Conservation (phyloP, 2,329 filamentous ascomycete genomes). For the Colletotrichum siamense region DNA sequence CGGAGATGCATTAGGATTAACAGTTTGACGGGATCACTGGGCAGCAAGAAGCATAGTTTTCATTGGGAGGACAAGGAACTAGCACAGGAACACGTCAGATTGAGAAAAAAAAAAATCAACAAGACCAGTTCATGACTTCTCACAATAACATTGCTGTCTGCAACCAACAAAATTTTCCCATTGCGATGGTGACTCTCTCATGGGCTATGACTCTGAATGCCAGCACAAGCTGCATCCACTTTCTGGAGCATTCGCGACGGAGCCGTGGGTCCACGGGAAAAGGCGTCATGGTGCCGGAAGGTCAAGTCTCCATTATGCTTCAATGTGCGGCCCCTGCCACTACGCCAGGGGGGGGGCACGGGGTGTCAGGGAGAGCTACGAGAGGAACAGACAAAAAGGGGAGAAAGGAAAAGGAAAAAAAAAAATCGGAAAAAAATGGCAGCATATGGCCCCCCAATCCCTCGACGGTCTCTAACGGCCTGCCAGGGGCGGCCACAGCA, state of each 20-base stretch:
- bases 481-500: slow-evolving; percentile 2
- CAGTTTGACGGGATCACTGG: neutral
- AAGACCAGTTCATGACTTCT: neutral
- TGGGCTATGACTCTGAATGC: slow-evolving; percentile 8
- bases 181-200: slow-evolving; percentile 4
- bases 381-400: neutral
- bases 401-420: neutral
- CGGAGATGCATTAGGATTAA: neutral
- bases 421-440: neutral
- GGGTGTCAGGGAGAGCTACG: neutral
- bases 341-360: neutral
- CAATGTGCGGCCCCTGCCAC: neutral
- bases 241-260: slow-evolving; percentile 4
- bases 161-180: neutral
- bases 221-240: neutral
- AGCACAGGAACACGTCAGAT: neutral
- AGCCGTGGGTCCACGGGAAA: slow-evolving; percentile 12
- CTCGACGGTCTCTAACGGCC: neutral
- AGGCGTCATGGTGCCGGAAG: slow-evolving; percentile 15
- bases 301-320: slow-evolving; percentile 1
- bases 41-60: neutral
- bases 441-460: neutral
- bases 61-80: neutral
- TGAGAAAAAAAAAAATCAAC: neutral
- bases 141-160: neutral